Percentiles rank a stretch among this genome's conserved stretches.
phyloP scores from a whole-genome alignment of 768 basidiomycete genomes.

The Pisolithus tinctorius region DNA sequence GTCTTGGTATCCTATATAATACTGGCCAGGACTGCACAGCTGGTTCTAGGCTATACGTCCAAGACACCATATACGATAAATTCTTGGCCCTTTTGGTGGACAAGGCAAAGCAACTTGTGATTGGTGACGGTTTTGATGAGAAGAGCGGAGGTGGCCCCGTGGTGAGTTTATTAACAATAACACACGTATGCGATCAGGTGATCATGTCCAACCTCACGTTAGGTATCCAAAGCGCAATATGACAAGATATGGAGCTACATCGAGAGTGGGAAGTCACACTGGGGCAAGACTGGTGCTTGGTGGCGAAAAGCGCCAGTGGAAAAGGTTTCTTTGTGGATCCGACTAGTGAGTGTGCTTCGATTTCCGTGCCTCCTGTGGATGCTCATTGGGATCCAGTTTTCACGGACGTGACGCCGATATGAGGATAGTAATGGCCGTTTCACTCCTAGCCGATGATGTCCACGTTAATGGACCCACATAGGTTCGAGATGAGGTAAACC shows the following conservation, averaged over 20 bases:
- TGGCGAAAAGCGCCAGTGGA: constrained; percentile 64
- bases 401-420: constrained; percentile 70
- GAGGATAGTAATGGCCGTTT: constrained; percentile 65
- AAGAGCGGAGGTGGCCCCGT: constrained; percentile 75
- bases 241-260: constrained; percentile 87
- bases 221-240: constrained; percentile 82
- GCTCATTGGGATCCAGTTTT: constrained; percentile 50
- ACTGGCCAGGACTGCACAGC: constrained; percentile 93
- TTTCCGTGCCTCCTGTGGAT: constrained; percentile 3
- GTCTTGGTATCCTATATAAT: constrained; percentile 81
- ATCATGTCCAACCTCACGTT: constrained; percentile 4
- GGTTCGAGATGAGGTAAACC: constrained; percentile 27
- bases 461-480: constrained; percentile 21
- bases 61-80: constrained; percentile 81
- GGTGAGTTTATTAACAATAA: constrained; percentile 38
- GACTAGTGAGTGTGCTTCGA: constrained; percentile 54
- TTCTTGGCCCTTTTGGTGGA: constrained; percentile 62
- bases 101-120: constrained; percentile 60
- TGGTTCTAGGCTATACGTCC: constrained; percentile 85
- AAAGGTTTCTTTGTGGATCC: constrained; percentile 90
- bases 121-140: constrained; percentile 80
- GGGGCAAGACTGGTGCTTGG: constrained; percentile 78
- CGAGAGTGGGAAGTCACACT: constrained; percentile 71
- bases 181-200: constrained; percentile 2
- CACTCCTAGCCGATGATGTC: constrained; percentile 1